Conservation (phyloP, 2,329 filamentous ascomycete genomes). For the Cladosporium sp. region DNA sequence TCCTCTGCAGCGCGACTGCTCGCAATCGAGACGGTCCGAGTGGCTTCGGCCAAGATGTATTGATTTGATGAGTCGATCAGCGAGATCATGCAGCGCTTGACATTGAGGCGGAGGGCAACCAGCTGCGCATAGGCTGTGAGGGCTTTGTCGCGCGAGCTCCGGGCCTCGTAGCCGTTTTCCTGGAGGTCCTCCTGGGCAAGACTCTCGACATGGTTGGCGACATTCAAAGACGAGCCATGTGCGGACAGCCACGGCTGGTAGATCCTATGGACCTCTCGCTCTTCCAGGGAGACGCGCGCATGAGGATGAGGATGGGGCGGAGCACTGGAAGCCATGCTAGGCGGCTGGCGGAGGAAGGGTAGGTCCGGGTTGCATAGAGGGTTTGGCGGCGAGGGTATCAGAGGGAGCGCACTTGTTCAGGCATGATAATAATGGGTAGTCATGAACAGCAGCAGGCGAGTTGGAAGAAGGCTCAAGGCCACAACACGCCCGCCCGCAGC, state of each 20-base stretch:
- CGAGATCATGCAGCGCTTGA: slow-evolving; percentile 43
- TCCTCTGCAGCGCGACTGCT: slow-evolving; percentile 40
- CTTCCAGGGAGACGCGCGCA: slow-evolving; percentile 21
- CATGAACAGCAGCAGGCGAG: neutral
- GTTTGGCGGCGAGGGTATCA: slow-evolving; percentile 2
- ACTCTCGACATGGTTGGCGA: slow-evolving; percentile 32
- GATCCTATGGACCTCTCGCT: slow-evolving; percentile 29
- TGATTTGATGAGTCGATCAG: slow-evolving; percentile 53
- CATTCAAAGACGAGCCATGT: slow-evolving; percentile 30
- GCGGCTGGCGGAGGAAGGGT: neutral
- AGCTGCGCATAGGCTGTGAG: slow-evolving; percentile 42
- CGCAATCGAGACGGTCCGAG: slow-evolving; percentile 43
- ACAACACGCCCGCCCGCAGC: neutral
- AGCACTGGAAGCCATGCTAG: slow-evolving; percentile 17
- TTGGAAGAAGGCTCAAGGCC: neutral
- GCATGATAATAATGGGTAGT: neutral
- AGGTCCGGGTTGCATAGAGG: slow-evolving; percentile 10
- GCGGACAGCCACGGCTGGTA: slow-evolving; percentile 32
- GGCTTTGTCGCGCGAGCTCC: slow-evolving; percentile 35
- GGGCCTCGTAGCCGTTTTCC: slow-evolving; percentile 29
- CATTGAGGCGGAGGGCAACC: slow-evolving; percentile 40
- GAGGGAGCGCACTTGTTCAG: neutral
- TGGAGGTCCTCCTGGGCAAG: slow-evolving; percentile 29
- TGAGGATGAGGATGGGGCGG: neutral
- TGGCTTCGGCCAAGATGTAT: slow-evolving; percentile 56